Evolutionary conservation across 106 monocot genomes (phyloP), one percentile per base, ranked within the genome.

Genomic region (Agapanthus africanus): DNA sequence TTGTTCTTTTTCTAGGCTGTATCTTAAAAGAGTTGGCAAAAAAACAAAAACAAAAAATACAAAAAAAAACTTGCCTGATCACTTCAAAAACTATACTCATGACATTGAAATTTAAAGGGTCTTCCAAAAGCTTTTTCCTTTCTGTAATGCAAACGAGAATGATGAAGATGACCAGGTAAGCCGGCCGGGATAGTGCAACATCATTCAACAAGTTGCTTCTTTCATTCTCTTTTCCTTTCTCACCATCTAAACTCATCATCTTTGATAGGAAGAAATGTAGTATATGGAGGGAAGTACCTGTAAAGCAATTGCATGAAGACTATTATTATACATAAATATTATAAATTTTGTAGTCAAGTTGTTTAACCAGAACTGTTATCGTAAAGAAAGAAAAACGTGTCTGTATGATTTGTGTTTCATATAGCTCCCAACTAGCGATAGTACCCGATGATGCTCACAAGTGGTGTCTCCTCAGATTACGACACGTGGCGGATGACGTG

Each of bases 71-170:
- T 50, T 73, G 68, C 85, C 78, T 85, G 44, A 70, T 73, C 13
- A 75, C 69, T 75, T 85, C 85, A 37, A 76, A 73, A 16, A 81
- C 65, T 23, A 81, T 60, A 54, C 67, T 79, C 10, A 81, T 59
- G 23, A 73, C 51, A 50, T 64, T 69, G 76, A 81, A 81, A 40
- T 85, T 85, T 22, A 81, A 37, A 0, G 85, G 85, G 60, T 86
- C 81, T 26, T 42, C 64, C 0, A 28, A 8, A 11, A 82, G 8
- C 21, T 54, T 68, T 62, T 38, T 72, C 26, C 85, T 73, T 39
- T 86, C 85, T 0, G 62, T 73, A 28, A 86, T 73, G 75, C 79
- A 86, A 10, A 73, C 34, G 18, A 67, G 4, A 10, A 85, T 79
- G 63, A 81, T 25, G 22, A 73, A 72, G 59, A 81, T 37, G 32